Conservation (phyloP, 306 rosid species). For the Lathyrus tuberosus region DNA sequence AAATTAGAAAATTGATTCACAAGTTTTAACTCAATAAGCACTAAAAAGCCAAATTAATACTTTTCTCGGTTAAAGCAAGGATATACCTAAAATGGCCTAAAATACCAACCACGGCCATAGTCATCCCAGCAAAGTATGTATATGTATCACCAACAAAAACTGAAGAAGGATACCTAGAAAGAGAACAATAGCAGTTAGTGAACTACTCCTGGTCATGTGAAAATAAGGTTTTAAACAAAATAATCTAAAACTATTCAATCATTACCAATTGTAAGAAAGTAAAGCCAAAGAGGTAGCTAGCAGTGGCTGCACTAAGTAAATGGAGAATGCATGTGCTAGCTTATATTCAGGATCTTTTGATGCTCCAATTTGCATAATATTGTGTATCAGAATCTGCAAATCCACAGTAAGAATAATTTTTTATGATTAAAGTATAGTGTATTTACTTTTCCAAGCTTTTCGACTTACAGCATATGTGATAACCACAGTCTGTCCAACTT, state of each 20-base stretch:
- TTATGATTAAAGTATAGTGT: constrained; percentile 15
- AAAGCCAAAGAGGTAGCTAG: too few relatives aligned
- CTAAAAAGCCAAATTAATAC: constrained; percentile 16
- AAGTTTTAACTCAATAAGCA: constrained; percentile 24
- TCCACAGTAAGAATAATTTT: constrained; percentile 32
- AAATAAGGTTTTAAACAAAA: too few relatives aligned
- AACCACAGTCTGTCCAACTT: constrained; percentile 92
- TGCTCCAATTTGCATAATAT: constrained; percentile 86
- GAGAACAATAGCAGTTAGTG: too few relatives aligned
- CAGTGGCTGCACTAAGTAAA: too few relatives aligned
- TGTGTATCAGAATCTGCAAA: constrained; percentile 78
- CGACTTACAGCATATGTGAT: constrained; percentile 77
- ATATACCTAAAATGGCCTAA: constrained; percentile 90
- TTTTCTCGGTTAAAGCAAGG: constrained; percentile 19
- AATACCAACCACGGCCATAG: too few relatives aligned
- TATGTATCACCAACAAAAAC: too few relatives aligned
- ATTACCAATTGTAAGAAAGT: too few relatives aligned
- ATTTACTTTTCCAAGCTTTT: constrained; percentile 32
- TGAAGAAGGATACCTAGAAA: too few relatives aligned
- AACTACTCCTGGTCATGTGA: too few relatives aligned
- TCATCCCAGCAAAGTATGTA: too few relatives aligned
- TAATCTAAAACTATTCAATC: too few relatives aligned
- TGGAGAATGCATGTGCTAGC: constrained; percentile 87
- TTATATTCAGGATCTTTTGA: constrained; percentile 71
- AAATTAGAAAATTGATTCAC: neutral